phyloP scores from a whole-genome alignment of 805 yeast species.

The Monosporozyma siamensis region DNA sequence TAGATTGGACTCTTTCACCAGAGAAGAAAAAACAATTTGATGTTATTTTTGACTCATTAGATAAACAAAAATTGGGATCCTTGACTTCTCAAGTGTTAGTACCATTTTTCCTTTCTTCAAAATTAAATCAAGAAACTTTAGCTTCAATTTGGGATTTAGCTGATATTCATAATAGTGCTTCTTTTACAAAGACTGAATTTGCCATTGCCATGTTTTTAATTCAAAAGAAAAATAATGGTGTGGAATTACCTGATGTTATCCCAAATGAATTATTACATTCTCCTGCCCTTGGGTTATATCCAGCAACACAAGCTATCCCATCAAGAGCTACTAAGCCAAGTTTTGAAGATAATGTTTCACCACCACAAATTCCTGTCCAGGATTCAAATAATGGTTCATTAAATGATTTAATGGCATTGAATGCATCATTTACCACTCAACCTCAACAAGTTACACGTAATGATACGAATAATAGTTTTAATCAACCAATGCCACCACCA shows the following conservation, averaged over 20 bases:
- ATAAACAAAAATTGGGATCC: slow-evolving; percentile 50
- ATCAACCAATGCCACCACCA: slow-evolving; percentile 14
- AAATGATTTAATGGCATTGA: slow-evolving; percentile 55
- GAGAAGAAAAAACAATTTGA: slow-evolving; percentile 73
- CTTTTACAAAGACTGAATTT: slow-evolving; percentile 72
- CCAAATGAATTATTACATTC: slow-evolving; percentile 52
- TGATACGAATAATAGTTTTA: slow-evolving; percentile 9
- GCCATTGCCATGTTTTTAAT: slow-evolving; percentile 90
- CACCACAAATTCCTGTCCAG: slow-evolving; percentile 9
- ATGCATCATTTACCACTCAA: slow-evolving; percentile 43
- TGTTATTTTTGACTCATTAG: slow-evolving; percentile 67
- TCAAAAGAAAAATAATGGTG: slow-evolving; percentile 73
- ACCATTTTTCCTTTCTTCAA: slow-evolving; percentile 78
- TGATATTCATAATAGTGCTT: slow-evolving; percentile 79
- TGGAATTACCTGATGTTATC: slow-evolving; percentile 64
- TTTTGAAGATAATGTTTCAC: slow-evolving; percentile 13
- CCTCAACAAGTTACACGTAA: slow-evolving; percentile 12
- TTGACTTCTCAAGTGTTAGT: slow-evolving; percentile 78
- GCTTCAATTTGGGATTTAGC: slow-evolving; percentile 94
- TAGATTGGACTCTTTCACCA: slow-evolving; percentile 60
- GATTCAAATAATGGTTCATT: slow-evolving; percentile 39
- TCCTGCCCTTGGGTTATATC: slow-evolving; percentile 26
- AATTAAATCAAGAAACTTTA: slow-evolving; percentile 70
- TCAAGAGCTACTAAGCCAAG: slow-evolving; percentile 33
- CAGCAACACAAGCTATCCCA: slow-evolving; percentile 9